These are phyloP conservation scores for Metschnikowia matae DNA, from an alignment of 805 yeast species.

Conservation along the genomic window DNA sequence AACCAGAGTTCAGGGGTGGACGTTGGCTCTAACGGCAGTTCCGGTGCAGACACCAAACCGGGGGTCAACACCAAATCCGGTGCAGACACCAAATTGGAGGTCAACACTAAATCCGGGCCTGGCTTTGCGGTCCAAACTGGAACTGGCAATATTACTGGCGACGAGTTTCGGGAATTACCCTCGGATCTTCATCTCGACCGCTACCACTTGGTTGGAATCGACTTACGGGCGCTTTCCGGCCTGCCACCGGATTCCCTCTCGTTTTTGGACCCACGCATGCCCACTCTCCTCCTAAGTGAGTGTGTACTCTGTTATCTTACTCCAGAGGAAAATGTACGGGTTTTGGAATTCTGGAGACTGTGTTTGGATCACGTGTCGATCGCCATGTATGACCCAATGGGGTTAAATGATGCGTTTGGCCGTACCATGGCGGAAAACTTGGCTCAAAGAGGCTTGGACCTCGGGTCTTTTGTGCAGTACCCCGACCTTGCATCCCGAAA, in stretches of 20 bases:
- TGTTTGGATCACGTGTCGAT: conserved; percentile 29
- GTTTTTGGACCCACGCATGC: conserved; percentile 32
- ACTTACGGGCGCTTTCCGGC: conserved; percentile 40
- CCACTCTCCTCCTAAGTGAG: conserved; percentile 66
- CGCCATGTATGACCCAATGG: conserved; percentile 68
- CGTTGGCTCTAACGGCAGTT: too few species aligned
- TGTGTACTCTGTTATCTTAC: conserved; percentile 72
- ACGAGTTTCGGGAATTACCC: conserved; percentile 21
- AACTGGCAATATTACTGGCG: background rate
- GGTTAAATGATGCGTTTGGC: conserved; percentile 61
- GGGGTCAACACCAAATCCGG: too few species aligned
- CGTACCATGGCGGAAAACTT: conserved; percentile 62
- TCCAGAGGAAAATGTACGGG: conserved; percentile 43
- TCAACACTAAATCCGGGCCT: background rate
- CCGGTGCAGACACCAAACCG: too few species aligned
- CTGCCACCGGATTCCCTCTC: conserved; percentile 9
- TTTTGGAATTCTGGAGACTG: conserved; percentile 41
- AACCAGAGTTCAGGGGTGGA: too few species aligned
- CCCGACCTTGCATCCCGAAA: conserved; percentile 38
- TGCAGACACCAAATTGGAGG: conserved; percentile 9
- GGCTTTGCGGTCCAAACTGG: too few species aligned
- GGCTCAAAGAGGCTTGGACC: conserved; percentile 53
- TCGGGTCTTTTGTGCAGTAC: conserved; percentile 53
- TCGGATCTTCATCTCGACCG: conserved; percentile 32
- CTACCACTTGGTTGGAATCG: conserved; percentile 54